These are phyloP conservation scores for Cornus controversa DNA, from an alignment of 148 eudicot species.

Conservation along the genomic window DNA sequence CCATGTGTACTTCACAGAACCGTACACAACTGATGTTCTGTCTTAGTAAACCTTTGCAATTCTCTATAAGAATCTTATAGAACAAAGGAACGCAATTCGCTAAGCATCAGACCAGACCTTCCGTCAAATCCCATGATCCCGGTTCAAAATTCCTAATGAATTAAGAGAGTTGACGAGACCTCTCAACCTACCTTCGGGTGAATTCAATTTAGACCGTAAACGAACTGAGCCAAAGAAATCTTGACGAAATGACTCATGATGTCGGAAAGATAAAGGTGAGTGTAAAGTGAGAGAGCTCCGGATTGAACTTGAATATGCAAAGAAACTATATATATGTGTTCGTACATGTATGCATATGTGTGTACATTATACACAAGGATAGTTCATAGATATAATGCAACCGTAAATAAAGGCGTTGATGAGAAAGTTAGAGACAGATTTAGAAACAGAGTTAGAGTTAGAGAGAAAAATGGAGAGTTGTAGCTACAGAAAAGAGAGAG, in stretches of 20 bases:
- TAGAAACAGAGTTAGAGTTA: too few relatives aligned
- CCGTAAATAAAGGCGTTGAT: too few relatives aligned
- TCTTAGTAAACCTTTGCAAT: constrained; percentile 31
- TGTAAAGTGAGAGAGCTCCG: too few relatives aligned
- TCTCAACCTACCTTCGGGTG: constrained; percentile 5
- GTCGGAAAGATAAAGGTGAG: neutral
- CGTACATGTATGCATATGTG: too few relatives aligned
- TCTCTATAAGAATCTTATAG: constrained; percentile 42
- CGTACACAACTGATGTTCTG: constrained; percentile 35
- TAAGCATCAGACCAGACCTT: constrained; percentile 32
- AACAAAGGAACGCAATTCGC: constrained; percentile 39
- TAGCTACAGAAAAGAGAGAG: too few relatives aligned
- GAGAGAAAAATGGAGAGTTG: too few relatives aligned
- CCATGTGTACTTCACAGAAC: constrained; percentile 34
- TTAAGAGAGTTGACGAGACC: constrained; percentile 3
- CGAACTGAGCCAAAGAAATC: neutral
- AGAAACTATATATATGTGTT: too few relatives aligned
- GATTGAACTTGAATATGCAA: too few relatives aligned
- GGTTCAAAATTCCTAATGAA: neutral
- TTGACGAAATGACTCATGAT: constrained; percentile 6
- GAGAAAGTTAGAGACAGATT: too few relatives aligned
- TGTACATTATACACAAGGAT: too few relatives aligned
- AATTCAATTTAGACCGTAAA: neutral
- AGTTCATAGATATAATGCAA: too few relatives aligned
- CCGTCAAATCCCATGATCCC: constrained; percentile 26